A percentile compares a stretch with the other conserved stretches of the same genome.
These are phyloP conservation scores for Amanita rubescens DNA, from an alignment of 768 basidiomycete genomes.

Conservation along the genomic window DNA sequence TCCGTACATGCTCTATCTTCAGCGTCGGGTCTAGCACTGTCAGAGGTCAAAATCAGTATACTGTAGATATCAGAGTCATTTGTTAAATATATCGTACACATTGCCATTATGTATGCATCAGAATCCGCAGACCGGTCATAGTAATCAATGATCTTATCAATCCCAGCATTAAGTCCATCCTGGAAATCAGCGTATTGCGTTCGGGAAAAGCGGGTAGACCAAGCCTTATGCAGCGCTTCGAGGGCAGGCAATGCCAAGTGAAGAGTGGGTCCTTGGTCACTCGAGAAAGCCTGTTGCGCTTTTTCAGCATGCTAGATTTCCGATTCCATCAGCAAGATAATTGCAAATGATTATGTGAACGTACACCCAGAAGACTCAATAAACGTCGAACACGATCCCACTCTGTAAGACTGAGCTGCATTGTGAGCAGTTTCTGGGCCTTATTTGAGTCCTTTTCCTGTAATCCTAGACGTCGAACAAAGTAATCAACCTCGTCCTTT, in stretches of 20 bases:
- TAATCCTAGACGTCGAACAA: conserved; percentile 16
- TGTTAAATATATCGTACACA: conserved; percentile 16
- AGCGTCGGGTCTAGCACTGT: neutral
- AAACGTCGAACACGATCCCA: conserved; percentile 18
- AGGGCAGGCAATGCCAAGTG: conserved; percentile 25
- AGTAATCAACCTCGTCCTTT: conserved; percentile 13
- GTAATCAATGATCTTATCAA: conserved; percentile 22
- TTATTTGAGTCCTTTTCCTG: conserved; percentile 20
- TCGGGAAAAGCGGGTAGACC: conserved; percentile 11
- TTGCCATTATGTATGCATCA: conserved; percentile 23
- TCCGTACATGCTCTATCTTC: neutral
- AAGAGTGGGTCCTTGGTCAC: conserved; percentile 20
- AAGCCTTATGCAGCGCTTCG: conserved; percentile 22
- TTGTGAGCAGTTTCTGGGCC: conserved; percentile 13
- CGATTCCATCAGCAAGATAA: neutral
- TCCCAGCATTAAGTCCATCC: conserved; percentile 16
- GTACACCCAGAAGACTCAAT: conserved; percentile 16
- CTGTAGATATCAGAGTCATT: neutral
- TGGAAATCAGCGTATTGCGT: conserved; percentile 15
- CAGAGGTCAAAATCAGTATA: neutral
- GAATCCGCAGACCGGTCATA: conserved; percentile 15
- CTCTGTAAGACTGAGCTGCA: conserved; percentile 16
- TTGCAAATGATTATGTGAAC: no score
- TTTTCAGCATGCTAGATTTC: conserved; percentile 14
- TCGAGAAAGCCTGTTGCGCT: conserved; percentile 27